Base-by-base conservation (phyloP, 306 rosid genomes). In the Malus asiatica region DNA sequence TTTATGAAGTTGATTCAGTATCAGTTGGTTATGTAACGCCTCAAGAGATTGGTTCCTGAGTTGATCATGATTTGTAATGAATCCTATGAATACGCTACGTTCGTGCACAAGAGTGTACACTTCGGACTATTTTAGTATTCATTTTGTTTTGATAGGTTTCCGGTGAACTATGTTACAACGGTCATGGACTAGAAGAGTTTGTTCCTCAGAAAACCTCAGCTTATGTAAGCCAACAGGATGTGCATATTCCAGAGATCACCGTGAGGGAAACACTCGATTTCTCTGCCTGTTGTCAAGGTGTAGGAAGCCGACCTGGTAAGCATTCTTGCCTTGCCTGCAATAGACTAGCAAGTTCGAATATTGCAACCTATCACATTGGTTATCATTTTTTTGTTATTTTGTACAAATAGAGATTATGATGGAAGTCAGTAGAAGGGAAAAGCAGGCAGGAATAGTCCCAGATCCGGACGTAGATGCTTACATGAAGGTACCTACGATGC, bases 241-340 rank as follows among this genome's bases (percentile, higher is more conserved):
- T 85, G 76, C 96, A 90, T 76, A 86, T 92, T 81, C 83, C 93
- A 11, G 88, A 88, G 71, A 88, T 92, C 90, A 92, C 93, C 9
- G 97, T 88, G 42, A 85, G 93, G 78, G 97, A 92, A 84, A 92
- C 89, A 71, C 77, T 92, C 19, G 87, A 92, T 71, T 92, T 88
- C 80, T 90, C 96, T 48, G 90, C 89, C 0, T 79, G 83, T 18
- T 92, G 91, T 82, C 96, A 92, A 68, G 96, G 93, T 19, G 88
- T 87, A 30, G 90, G 97, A 77, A 67, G 80, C 75, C 85, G 88
- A 79, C 85, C 79, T 0, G 92, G 93, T 84, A 81, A 23, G 81
- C 61, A 63, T 73, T 40, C 48, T 78, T 11, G 51, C 33, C 38
- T 69, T 15, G 42, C 32, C 45, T 68, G 40, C 35, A 60, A 46